Base-by-base conservation (phyloP, 352 stramenopile genomes). In the Phytophthora constricta region DNA sequence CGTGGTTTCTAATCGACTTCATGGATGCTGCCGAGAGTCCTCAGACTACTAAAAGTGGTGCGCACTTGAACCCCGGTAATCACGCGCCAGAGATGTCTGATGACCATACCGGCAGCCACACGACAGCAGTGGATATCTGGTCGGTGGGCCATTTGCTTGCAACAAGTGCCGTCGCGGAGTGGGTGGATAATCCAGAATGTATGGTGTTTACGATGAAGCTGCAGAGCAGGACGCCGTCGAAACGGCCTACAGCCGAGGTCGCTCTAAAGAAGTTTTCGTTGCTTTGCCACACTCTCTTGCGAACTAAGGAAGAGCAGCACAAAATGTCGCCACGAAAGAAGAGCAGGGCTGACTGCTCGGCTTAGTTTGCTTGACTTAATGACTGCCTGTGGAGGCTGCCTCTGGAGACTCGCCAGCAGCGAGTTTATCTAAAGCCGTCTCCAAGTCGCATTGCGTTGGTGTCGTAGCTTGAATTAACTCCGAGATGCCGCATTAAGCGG, bases 1-100 rank as follows among this genome's bases (percentile, higher is more conserved):
- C 47, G 7, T 66, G 47, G 58, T 66, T 60, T 25, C 31, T 66
- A n/a, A 66, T 60, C 25, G 48, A 66, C 23, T 60, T 66, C 28
- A 34, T 45, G 2, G 58, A 66, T 53, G n/a, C 58, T 9, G 48
- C 58, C 10, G 2, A 13, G 23, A 66, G 47, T 37, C 58, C 34
- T 10, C 47, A 60, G 28, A 26, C 34, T 47, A 53, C 20, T 33
- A 13, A n/a, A n/a, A 17, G 25, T 19, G 25, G 37, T 27, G 19
- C n/a, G 16, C 11, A 59, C 28, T 48, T 66, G 11, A 51, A 31
- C 41, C 1, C 4, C 14, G 39, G 33, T 16, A 5, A 19, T 20
- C 37, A 45, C 17, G 37, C 37, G 22, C 45, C 22, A 16, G 57
- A 64, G 23, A 50, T 52, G 8, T 59, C 49, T 22, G 25, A 13